Evolutionary conservation across 108 stramenopile genomes (phyloP).

Genomic region (Skeletonema tropicum): DNA sequence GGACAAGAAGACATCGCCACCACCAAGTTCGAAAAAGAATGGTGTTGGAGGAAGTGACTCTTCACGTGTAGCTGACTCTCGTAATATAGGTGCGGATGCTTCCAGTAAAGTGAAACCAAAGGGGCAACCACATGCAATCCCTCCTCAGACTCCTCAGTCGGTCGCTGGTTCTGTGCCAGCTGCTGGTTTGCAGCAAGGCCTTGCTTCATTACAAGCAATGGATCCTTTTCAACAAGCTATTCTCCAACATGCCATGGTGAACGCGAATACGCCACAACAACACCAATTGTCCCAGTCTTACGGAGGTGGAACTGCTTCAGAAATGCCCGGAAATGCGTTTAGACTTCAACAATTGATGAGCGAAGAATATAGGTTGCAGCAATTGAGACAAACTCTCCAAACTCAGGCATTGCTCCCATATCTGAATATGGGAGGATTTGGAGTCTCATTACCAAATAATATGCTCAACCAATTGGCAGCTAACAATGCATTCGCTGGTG

Average conservation of each 20-base stretch:
- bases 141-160: not conserved
- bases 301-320: not conserved
- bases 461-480: not conserved
- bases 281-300: not conserved
- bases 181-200: not conserved
- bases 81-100: not conserved
- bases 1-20: not conserved
- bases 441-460: not conserved
- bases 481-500: not conserved
- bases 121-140: not conserved
- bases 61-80: not conserved
- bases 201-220: not conserved
- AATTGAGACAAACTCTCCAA: not conserved
- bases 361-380: not conserved
- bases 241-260: not conserved
- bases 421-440: constrained; percentile 1
- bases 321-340: not conserved
- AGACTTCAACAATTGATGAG: not conserved
- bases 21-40: not conserved
- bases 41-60: not conserved
- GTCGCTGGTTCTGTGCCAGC: not conserved
- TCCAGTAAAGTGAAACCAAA: not conserved
- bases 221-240: constrained; percentile 3
- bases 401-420: not conserved
- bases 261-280: not conserved